Conservation (phyloP, 495 filamentous ascomycete species). For the Hyaloscypha hepaticicola region DNA sequence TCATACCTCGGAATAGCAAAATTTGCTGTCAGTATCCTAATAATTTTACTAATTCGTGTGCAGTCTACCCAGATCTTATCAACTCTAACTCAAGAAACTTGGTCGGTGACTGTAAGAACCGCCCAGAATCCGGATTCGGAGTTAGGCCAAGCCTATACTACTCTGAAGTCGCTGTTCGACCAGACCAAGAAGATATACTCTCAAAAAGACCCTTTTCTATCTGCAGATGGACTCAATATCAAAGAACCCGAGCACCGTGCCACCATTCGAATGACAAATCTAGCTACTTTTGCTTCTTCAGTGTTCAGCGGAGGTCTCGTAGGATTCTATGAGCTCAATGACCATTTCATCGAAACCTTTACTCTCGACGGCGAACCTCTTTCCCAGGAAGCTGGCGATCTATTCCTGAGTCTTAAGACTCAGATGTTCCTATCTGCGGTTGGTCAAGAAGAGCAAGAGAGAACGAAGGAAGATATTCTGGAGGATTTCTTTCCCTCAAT, state of each 20-base stretch:
- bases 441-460: constrained; percentile 55
- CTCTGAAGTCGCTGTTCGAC: constrained; percentile 77
- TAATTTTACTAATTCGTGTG: constrained; percentile 19
- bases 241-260: constrained; percentile 65
- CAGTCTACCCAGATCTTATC: constrained; percentile 71
- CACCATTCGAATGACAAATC: constrained; percentile 80
- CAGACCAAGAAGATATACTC: constrained; percentile 80
- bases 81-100: constrained; percentile 66
- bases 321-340: constrained; percentile 77
- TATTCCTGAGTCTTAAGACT: constrained; percentile 84
- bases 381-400: constrained; percentile 64
- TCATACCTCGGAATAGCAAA: too few species aligned
- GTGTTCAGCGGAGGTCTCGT: constrained; percentile 84
- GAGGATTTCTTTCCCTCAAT: constrained; percentile 72
- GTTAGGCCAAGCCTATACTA: constrained; percentile 75
- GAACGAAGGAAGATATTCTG: constrained; percentile 63
- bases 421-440: constrained; percentile 78
- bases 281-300: constrained; percentile 80
- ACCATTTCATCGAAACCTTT: constrained; percentile 82
- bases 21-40: constrained; percentile 23
- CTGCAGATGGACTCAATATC: constrained; percentile 69
- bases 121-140: constrained; percentile 73
- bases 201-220: constrained; percentile 66
- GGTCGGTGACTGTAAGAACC: constrained; percentile 70
- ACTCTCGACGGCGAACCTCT: constrained; percentile 72